Percentiles rank a stretch among this genome's conserved stretches.
phyloP scores from a whole-genome alignment of 768 basidiomycete genomes.

The Sporobolomyces phaffii region DNA sequence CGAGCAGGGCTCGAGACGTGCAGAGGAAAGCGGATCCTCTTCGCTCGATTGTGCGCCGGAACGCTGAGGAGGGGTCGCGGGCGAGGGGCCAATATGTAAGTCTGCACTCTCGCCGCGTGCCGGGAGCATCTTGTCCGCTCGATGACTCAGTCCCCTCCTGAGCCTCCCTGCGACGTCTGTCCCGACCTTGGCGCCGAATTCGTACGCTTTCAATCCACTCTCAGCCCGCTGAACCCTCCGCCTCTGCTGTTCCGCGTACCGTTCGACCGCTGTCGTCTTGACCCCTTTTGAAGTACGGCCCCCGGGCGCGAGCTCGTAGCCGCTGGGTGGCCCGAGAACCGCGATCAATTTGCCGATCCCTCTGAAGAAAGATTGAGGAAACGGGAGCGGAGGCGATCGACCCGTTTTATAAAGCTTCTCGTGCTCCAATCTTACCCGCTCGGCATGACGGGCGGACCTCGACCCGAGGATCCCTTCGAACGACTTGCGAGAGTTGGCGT shows the following conservation, averaged over 20 bases:
- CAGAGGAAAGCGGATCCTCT: no score
- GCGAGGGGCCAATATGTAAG: no score
- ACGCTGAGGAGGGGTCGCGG: no score
- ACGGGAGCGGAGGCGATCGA: constrained; percentile 23
- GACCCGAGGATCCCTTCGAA: constrained; percentile 5
- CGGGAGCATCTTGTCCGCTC: not conserved
- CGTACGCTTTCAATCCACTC: constrained; percentile 5
- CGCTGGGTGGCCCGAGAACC: constrained; percentile 23
- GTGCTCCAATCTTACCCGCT: not conserved
- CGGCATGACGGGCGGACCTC: not conserved
- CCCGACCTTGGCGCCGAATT: not conserved
- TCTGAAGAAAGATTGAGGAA: constrained; percentile 13
- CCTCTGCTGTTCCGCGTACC: not conserved
- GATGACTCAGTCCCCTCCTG: not conserved
- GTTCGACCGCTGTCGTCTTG: not conserved
- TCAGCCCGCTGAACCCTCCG: constrained; percentile 6
- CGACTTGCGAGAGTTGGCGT: not conserved
- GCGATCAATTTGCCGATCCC: not conserved
- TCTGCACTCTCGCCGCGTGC: no score
- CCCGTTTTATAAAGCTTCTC: constrained; percentile 5
- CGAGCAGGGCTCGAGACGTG: no score
- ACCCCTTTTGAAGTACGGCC: not conserved
- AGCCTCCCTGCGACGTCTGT: not conserved
- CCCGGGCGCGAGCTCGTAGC: not conserved
- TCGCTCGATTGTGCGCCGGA: no score